These are phyloP conservation scores for Debaryomyces coudertii DNA, from an alignment of 1,139 yeast species.

Conservation along the genomic window DNA sequence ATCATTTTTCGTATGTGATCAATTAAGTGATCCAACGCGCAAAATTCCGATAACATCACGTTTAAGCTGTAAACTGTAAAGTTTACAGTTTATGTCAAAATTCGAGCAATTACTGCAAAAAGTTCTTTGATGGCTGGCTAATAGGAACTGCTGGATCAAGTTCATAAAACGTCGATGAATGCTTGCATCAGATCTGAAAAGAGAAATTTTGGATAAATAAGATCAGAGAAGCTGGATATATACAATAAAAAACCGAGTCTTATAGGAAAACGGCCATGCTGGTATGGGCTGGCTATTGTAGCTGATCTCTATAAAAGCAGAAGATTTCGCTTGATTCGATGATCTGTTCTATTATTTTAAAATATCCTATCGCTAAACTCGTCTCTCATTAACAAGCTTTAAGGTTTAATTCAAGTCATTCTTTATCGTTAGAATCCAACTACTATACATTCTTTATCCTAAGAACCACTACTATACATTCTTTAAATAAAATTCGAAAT, in stretches of 20 bases:
- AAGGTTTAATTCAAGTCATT: neutral
- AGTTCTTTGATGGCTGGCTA: conserved; percentile 9
- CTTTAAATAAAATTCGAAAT: conserved; percentile 15
- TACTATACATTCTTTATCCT: conserved; percentile 4
- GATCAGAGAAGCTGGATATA: conserved; percentile 1
- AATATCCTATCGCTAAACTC: neutral
- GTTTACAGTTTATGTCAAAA: conserved; percentile 9
- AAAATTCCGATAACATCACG: conserved; percentile 7
- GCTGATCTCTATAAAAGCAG: conserved; percentile 1
- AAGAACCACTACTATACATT: conserved; percentile 10
- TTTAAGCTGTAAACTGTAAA: conserved; percentile 1
- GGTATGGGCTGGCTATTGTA: neutral
- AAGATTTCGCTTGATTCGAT: neutral
- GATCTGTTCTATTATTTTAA: conserved; percentile 1
- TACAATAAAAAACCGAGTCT: neutral
- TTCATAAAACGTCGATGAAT: neutral
- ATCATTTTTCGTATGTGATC: neutral
- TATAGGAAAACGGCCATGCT: neutral
- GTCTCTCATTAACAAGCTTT: neutral
- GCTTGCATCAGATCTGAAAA: conserved; percentile 6
- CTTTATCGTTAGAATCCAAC: neutral
- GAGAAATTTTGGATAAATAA: neutral
- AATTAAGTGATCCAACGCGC: conserved; percentile 5
- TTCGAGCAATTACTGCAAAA: conserved; percentile 5
- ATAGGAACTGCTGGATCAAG: conserved; percentile 6